Percentiles rank a stretch among this genome's conserved stretches.
Conservation (phyloP, 805 yeast species). For the Jamesozyma lodderae region DNA sequence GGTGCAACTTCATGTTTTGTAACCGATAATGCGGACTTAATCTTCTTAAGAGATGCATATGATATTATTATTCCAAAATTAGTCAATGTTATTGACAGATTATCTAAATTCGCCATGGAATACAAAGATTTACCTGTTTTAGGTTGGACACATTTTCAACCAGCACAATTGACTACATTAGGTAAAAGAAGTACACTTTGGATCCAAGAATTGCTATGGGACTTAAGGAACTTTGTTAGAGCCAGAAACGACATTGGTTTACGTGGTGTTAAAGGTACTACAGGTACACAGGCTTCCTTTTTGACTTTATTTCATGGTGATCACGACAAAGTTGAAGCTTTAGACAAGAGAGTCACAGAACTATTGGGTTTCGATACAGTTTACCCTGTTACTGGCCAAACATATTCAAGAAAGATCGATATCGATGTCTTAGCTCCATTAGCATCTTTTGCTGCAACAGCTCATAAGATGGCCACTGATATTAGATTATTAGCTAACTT, state of each 20-base stretch:
- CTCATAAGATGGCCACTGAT: constrained; percentile 97
- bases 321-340: constrained; percentile 88
- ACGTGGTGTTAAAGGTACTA: constrained; percentile 98
- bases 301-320: constrained; percentile 91
- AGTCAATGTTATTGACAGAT: constrained; percentile 89
- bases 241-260: constrained; percentile 94
- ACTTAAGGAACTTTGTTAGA: constrained; percentile 87
- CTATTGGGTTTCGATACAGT: constrained; percentile 89
- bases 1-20: constrained; percentile 98
- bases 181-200: constrained; percentile 97
- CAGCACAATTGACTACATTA: constrained; percentile 96
- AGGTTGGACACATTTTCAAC: constrained; percentile 99
- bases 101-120: constrained; percentile 77
- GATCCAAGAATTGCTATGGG: constrained; percentile 98
- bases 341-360: constrained; percentile 88
- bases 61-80: constrained; percentile 89
- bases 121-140: constrained; percentile 93
- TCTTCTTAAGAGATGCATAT: constrained; percentile 91
- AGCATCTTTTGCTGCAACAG: constrained; percentile 89
- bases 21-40: constrained; percentile 96
- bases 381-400: constrained; percentile 97
- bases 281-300: constrained; percentile 98
- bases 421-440: constrained; percentile 88
- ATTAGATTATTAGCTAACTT: constrained; percentile 90
- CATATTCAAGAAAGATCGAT: constrained; percentile 97